Evolutionary conservation across 2,329 filamentous ascomycete genomes (phyloP).

Genomic region (Sarocladium strictum): DNA sequence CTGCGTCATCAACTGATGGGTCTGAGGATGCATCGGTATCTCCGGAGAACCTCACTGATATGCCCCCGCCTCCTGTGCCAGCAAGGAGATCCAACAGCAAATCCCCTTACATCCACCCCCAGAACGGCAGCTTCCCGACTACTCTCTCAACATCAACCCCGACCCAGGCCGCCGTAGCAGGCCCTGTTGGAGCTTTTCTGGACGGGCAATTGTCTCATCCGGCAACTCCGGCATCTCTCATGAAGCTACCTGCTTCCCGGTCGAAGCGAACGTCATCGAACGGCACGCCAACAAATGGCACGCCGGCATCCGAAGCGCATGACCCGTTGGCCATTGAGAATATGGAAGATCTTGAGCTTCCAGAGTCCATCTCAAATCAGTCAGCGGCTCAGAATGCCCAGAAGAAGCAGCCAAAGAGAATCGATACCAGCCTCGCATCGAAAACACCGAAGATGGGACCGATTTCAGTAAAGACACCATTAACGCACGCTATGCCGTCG

Average conservation of each 20-base stretch:
- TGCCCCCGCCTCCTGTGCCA: slow-evolving; percentile 64
- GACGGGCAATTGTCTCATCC: slow-evolving; percentile 46
- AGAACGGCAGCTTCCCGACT: slow-evolving; percentile 30
- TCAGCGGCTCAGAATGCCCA: slow-evolving; percentile 12
- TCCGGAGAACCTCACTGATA: slow-evolving; percentile 56
- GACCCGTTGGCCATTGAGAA: slow-evolving; percentile 42
- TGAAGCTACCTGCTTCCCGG: slow-evolving; percentile 61
- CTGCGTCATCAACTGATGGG: slow-evolving; percentile 40
- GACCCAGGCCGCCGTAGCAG: slow-evolving; percentile 11
- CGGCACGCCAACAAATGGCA: slow-evolving; percentile 16
- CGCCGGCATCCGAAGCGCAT: slow-evolving; percentile 29
- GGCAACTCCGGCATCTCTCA: slow-evolving; percentile 82
- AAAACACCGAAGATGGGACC: slow-evolving; percentile 31
- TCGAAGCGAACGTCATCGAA: slow-evolving; percentile 39
- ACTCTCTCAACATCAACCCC: slow-evolving; percentile 13
- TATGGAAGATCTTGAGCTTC: slow-evolving; percentile 59
- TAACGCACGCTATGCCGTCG: slow-evolving; percentile 42
- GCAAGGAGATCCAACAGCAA: slow-evolving; percentile 57
- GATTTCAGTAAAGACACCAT: slow-evolving; percentile 43
- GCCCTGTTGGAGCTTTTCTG: slow-evolving; percentile 14
- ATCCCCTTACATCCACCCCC: slow-evolving; percentile 61
- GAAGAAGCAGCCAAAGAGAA: slow-evolving; percentile 16
- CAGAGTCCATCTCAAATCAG: slow-evolving; percentile 54
- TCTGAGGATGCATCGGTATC: slow-evolving; percentile 61
- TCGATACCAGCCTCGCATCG: slow-evolving; percentile 38